Conservation (phyloP, 768 basidiomycete species). For the Naganishia randhawae region DNA sequence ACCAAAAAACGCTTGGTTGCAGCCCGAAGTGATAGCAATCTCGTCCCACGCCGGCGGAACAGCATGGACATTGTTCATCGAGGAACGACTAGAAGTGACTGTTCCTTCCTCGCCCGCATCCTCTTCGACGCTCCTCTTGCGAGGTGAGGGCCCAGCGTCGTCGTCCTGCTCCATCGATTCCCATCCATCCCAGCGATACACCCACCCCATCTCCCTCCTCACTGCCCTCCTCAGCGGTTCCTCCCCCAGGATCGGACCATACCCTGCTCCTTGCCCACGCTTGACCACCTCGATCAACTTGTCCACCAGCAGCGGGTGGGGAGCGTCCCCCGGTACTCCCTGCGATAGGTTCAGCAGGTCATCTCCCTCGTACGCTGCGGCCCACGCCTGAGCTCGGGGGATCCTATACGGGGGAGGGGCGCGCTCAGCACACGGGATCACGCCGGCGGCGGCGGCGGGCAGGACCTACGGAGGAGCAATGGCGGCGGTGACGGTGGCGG, state of each 20-base stretch:
- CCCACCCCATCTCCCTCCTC: slow-evolving; percentile 60
- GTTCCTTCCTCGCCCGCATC: slow-evolving; percentile 15
- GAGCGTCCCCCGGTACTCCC: slow-evolving; percentile 66
- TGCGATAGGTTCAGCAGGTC: slow-evolving; percentile 69
- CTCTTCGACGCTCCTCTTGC: background rate
- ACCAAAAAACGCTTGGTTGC: slow-evolving; percentile 68
- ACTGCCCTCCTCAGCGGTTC: slow-evolving; percentile 56
- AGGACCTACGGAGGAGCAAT: slow-evolving; percentile 3
- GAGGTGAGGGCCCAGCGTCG: too few species aligned
- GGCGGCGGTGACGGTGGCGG: background rate
- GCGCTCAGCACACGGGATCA: too few species aligned
- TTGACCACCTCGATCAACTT: slow-evolving; percentile 56
- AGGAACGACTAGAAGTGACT: background rate
- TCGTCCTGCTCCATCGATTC: background rate
- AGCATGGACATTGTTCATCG: slow-evolving; percentile 28
- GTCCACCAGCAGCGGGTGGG: slow-evolving; percentile 57
- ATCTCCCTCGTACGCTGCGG: slow-evolving; percentile 30
- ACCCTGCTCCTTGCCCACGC: slow-evolving; percentile 55
- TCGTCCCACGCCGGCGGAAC: slow-evolving; percentile 59
- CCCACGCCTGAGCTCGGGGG: slow-evolving; percentile 48
- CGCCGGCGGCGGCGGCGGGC: too few species aligned
- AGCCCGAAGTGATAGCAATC: slow-evolving; percentile 67
- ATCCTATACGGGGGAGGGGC: slow-evolving; percentile 31
- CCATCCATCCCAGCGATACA: slow-evolving; percentile 52
- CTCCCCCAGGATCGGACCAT: slow-evolving; percentile 63